Evolutionary conservation across 129 eudicot species (phyloP), one percentile per base, ranked within the genome.

Genomic region (Flaveria linearis): DNA sequence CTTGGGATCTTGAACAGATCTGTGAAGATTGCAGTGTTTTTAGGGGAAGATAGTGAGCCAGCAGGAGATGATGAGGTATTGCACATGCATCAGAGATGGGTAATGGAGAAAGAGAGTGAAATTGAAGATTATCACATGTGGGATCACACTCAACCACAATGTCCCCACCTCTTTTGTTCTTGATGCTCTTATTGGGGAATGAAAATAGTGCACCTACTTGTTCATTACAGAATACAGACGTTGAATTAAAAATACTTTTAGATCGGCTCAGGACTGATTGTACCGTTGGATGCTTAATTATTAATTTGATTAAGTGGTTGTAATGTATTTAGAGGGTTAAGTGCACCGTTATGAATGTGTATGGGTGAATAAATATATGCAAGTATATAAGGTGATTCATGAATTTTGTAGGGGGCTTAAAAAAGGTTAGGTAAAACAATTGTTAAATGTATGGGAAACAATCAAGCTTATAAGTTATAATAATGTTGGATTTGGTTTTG

Each of bases 41-140:
- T 71, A 80, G 62, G 64, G 84, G 75, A 63, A 80, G 80, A 45
- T 62, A 58, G 69, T 3, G 62, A 81, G 87, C 70, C 96, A 90
- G 90, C 92, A 79, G 73, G 89, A 84, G 53, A 36, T 79, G 89
- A 90, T 90, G 86, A 81, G 85, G 80, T 85, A 85, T 18, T 61
- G 83, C 90, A 82, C 90, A 84, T 85, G 90, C 79, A 65, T 20
- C 46, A 42, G 75, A 63, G 18, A 78, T 63, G 72, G 51, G 77
- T 46, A 53, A 60, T 23, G 52, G 25, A 12, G 73, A 26, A 25
- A 51, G 72, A 73, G 74, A 58, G 80, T 74, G 83, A 81, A 80
- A 67, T 78, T 63, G 69, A 68, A 86, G 79, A 78, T 80, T 77
- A 39, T 47, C 62, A 36, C 20, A 55, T 67, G 82, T 74, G 70